Base-by-base conservation (phyloP, 2,329 filamentous ascomycete species). In the Trichoderma gracile region DNA sequence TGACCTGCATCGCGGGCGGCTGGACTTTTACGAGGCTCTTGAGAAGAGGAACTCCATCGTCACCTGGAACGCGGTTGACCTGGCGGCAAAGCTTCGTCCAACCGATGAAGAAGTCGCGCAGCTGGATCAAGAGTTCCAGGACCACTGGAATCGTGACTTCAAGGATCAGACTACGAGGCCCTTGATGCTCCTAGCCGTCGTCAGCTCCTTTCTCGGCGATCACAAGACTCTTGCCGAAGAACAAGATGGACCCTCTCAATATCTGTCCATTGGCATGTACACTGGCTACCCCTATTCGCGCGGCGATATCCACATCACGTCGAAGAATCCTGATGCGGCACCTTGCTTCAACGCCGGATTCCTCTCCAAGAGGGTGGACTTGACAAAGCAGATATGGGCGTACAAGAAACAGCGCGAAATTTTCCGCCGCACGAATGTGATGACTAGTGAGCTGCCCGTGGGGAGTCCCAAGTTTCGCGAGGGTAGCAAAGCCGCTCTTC, bases 381-480 rank as follows among this genome's bases (percentile, higher is more conserved):
- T 88, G 30, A 83, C 83, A 71, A 84, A 81, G 69, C 81, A 84
- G 14, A 68, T 86, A 12, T 89, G 86, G 86, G 81, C 78, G 0
- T 89, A 89, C 77, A 89, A 89, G 75, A 83, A 82, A 68, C 79
- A 81, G 45, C 84, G 87, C 3, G 86, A 88, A 72, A 81, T 89
- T 60, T 76, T 80, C 23, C 82, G 86, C 3, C 82, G 85, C 15
- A 82, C 84, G 70, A 73, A 79, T 2, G 77, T 80, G 64, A 87
- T 82, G 73, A 69, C 78, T 63, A 78, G 83, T 70, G 78, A 84
- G 72, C 47, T 78, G 2, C 71, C 74, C 4, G 60, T 70, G 3
- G 69, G 74, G 1, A 80, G 82, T 62, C 82, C 82, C 0, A 72
- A 72, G 14, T 84, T 83, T 69, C 70, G 76, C 1, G 65, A 73